Conservation (phyloP, 1,139 yeast species). For the Meyerozyma guilliermondii region DNA sequence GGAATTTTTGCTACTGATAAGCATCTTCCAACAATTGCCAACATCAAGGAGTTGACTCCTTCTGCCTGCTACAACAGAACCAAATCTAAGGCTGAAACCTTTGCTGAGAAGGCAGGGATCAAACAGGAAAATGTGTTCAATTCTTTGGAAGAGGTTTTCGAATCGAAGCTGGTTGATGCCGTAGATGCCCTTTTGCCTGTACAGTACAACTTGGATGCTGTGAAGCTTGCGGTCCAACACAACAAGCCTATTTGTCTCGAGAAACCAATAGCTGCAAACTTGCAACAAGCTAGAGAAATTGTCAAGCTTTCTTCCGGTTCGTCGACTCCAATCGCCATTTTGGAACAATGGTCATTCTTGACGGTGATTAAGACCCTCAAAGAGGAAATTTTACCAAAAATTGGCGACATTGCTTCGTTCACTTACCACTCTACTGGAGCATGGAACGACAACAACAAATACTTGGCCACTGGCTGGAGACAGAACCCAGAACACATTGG, state of each 20-base stretch:
- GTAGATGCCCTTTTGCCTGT: constrained; percentile 87
- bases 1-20: constrained; percentile 85
- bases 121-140: constrained; percentile 53
- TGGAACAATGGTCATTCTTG: constrained; percentile 82
- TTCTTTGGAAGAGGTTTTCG: constrained; percentile 57
- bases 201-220: constrained; percentile 65
- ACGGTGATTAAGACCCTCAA: constrained; percentile 48
- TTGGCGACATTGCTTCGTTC: constrained; percentile 74
- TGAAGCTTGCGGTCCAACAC: constrained; percentile 60
- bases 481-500: constrained; percentile 85
- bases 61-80: constrained; percentile 78
- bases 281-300: constrained; percentile 73
- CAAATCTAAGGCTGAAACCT: constrained; percentile 69
- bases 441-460: constrained; percentile 59
- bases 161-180: constrained; percentile 60
- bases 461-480: constrained; percentile 78
- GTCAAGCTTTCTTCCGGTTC: constrained; percentile 58
- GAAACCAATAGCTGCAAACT: constrained; percentile 86
- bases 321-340: constrained; percentile 64
- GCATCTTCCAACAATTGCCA: constrained; percentile 71
- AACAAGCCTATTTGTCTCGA: constrained; percentile 78
- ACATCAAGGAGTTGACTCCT: constrained; percentile 28
- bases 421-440: constrained; percentile 81
- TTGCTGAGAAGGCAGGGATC: constrained; percentile 62
- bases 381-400: constrained; percentile 54